These are phyloP conservation scores for Suhomyces ambrosiae DNA, from an alignment of 1,139 yeast genomes.

Conservation along the genomic window DNA sequence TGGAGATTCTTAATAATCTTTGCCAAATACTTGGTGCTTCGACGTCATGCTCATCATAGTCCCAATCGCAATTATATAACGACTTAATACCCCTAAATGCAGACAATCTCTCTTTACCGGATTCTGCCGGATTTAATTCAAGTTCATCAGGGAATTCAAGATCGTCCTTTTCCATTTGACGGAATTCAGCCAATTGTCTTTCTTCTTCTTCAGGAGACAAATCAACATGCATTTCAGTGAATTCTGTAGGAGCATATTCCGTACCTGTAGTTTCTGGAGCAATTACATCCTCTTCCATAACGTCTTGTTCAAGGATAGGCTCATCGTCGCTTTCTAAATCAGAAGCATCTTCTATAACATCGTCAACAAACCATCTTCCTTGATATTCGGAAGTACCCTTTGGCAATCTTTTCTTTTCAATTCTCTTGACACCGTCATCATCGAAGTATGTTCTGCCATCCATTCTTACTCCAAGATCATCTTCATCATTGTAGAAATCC, in stretches of 20 bases:
- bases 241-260: conserved; percentile 47
- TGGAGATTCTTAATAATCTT: conserved; percentile 70
- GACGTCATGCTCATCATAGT: conserved; percentile 76
- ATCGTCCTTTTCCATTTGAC: conserved; percentile 77
- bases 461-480: conserved; percentile 60
- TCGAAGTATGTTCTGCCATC: conserved; percentile 70
- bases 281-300: conserved; percentile 24
- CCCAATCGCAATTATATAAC: conserved; percentile 82
- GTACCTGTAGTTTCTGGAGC: conserved; percentile 22
- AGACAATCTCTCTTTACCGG: conserved; percentile 71
- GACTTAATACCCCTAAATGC: conserved; percentile 88
- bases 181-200: conserved; percentile 68
- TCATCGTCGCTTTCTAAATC: conserved; percentile 56
- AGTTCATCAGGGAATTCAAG: conserved; percentile 94
- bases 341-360: conserved; percentile 49
- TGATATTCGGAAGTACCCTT: conserved; percentile 93
- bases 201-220: conserved; percentile 82
- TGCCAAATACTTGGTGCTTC: conserved; percentile 80
- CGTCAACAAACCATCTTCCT: conserved; percentile 84
- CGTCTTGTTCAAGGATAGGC: conserved; percentile 29
- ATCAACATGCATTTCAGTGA: conserved; percentile 69
- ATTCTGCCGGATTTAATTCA: conserved; percentile 74
- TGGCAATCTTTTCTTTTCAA: conserved; percentile 55
- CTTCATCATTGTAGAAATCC: conserved; percentile 46
- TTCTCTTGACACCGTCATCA: conserved; percentile 35